A percentile compares a stretch with the other conserved stretches of the same genome.
Conservation (phyloP, 2,329 filamentous ascomycete species). For the Cladophialophora exuberans region DNA sequence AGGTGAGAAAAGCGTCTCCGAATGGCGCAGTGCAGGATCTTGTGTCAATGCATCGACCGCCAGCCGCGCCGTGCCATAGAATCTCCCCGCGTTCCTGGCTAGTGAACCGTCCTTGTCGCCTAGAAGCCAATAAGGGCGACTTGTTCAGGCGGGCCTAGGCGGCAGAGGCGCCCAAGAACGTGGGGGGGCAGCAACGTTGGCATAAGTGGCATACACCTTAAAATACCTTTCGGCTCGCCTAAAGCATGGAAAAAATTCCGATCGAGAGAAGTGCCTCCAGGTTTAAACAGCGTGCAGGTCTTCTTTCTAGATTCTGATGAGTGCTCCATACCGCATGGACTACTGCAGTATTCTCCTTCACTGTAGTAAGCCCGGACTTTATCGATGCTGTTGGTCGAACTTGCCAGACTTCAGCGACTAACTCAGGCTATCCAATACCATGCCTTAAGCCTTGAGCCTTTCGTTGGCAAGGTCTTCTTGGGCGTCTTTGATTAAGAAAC, state of each 20-base stretch:
- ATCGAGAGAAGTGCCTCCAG: no score
- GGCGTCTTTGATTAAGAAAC: constrained; percentile 84
- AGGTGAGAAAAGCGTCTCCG: constrained; percentile 13
- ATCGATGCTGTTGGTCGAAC: no score
- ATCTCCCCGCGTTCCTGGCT: constrained; percentile 27
- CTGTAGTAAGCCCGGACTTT: no score
- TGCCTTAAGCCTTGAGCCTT: constrained; percentile 70
- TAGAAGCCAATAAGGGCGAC: neutral
- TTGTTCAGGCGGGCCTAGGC: constrained; percentile 1
- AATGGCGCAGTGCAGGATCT: neutral
- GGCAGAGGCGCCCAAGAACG: constrained; percentile 10
- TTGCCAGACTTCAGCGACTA: no score
- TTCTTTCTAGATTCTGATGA: no score
- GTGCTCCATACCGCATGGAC: no score
- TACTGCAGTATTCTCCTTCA: no score
- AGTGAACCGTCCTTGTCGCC: constrained; percentile 5
- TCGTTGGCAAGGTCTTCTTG: constrained; percentile 76
- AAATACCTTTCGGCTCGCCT: no score
- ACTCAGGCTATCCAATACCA: no score
- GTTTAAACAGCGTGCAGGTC: no score
- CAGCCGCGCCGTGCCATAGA: constrained; percentile 10
- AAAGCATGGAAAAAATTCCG: no score
- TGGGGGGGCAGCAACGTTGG: neutral
- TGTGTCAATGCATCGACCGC: neutral
- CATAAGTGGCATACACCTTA: no score